Conservation (phyloP, 495 filamentous ascomycete genomes). For the Pyrenopolyporus hunteri region DNA sequence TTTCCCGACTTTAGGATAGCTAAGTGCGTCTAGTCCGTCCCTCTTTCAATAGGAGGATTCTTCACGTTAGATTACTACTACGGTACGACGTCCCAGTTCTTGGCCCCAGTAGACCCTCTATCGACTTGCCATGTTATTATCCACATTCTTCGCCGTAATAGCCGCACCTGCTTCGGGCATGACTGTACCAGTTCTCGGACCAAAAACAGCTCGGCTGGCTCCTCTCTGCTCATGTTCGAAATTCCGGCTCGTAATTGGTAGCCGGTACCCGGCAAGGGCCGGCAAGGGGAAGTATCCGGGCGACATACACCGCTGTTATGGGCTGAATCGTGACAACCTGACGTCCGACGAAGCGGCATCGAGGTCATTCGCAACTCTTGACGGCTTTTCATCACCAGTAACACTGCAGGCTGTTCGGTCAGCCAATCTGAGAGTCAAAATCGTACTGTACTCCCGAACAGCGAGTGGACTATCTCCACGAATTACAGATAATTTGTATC, state of each 20-base stretch:
- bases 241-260: slow-evolving; percentile 8
- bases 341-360: slow-evolving; percentile 27
- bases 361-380: slow-evolving; percentile 33
- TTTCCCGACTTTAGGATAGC: slow-evolving; percentile 26
- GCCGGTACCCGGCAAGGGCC: too few relatives aligned
- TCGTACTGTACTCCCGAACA: slow-evolving; percentile 14
- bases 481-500: slow-evolving; percentile 18
- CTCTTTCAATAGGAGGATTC: slow-evolving; percentile 18
- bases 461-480: slow-evolving; percentile 25
- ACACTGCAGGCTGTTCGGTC: slow-evolving; percentile 28
- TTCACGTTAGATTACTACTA: slow-evolving; percentile 36
- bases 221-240: not conserved
- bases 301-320: slow-evolving; percentile 25
- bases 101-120: slow-evolving; percentile 16
- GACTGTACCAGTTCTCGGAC: slow-evolving; percentile 10
- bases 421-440: slow-evolving; percentile 24
- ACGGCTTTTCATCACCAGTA: slow-evolving; percentile 24
- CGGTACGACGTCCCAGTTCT: slow-evolving; percentile 27
- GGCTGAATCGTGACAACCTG: slow-evolving; percentile 17
- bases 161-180: slow-evolving; percentile 3
- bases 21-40: slow-evolving; percentile 32
- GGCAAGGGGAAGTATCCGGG: slow-evolving; percentile 11
- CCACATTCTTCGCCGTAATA: slow-evolving; percentile 16
- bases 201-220: not conserved
- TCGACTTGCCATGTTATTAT: slow-evolving; percentile 26